Evolutionary conservation across 495 filamentous ascomycete species (phyloP).

Genomic region (Astrocystis sublimbata): DNA sequence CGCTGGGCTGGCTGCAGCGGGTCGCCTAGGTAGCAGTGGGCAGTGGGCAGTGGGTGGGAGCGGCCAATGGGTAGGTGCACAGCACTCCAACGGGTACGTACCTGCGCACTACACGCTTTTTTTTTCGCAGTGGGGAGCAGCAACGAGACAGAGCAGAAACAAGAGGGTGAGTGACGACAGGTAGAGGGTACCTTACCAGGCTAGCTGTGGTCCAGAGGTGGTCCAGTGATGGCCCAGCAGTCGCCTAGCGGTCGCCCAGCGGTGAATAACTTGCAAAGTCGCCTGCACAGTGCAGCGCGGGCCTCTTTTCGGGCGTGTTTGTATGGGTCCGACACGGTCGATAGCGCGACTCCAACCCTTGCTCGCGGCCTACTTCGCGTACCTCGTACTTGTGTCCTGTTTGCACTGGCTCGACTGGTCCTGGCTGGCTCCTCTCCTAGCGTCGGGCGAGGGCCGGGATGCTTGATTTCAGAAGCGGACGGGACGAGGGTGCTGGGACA

Average conservation of each 20-base stretch:
- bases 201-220: background rate
- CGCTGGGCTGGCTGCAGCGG: constrained; percentile 16
- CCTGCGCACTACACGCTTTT: too few relatives aligned
- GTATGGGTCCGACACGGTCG: constrained; percentile 17
- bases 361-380: background rate
- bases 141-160: too few relatives aligned
- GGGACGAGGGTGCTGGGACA: background rate
- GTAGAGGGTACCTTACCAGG: constrained; percentile 19
- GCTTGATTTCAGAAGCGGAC: background rate
- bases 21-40: too few relatives aligned
- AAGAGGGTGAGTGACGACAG: too few relatives aligned
- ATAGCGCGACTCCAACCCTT: constrained; percentile 18
- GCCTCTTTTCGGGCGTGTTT: constrained; percentile 6
- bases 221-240: background rate
- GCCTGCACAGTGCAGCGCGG: constrained; percentile 5
- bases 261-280: background rate
- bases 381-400: constrained; percentile 17
- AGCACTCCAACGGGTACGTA: background rate
- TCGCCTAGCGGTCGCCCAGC: background rate
- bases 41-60: too few relatives aligned
- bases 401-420: too few relatives aligned
- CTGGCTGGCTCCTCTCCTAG: background rate
- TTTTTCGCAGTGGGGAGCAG: background rate
- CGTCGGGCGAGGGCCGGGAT: background rate
- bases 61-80: background rate